Evolutionary conservation across 805 yeast species (phyloP).

Genomic region (Dipodascus albidus): DNA sequence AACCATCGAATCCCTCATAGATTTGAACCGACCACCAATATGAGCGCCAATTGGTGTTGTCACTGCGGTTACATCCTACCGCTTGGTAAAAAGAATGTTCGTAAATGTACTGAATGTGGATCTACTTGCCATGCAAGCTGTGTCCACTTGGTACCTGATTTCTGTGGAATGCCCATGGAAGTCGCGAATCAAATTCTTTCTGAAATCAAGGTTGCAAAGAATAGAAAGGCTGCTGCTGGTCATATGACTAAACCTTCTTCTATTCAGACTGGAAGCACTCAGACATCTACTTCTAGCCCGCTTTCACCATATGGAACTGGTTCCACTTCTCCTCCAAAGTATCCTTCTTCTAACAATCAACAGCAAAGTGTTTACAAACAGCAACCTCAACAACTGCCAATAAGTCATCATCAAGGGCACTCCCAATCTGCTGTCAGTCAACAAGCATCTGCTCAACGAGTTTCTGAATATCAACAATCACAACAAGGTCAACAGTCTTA

Average conservation of each 20-base stretch:
- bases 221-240: slow-evolving; percentile 18
- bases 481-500: slow-evolving; percentile 20
- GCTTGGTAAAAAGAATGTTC: slow-evolving; percentile 84
- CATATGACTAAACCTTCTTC: slow-evolving; percentile 8
- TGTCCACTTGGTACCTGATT: slow-evolving; percentile 91
- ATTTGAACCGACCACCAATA: slow-evolving; percentile 81
- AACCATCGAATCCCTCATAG: slow-evolving; percentile 97
- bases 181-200: slow-evolving; percentile 82
- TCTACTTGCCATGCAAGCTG: slow-evolving; percentile 90
- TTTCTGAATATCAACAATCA: slow-evolving; percentile 16
- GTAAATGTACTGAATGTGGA: slow-evolving; percentile 85
- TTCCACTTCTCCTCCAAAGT: slow-evolving; percentile 7
- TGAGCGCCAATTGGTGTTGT: slow-evolving; percentile 98
- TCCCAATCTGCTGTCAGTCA: slow-evolving; percentile 8
- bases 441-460: slow-evolving; percentile 8
- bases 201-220: slow-evolving; percentile 69
- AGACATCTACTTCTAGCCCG: neutral
- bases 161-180: slow-evolving; percentile 98
- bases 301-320: slow-evolving; percentile 14
- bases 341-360: neutral
- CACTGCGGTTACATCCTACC: slow-evolving; percentile 97
- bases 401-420: slow-evolving; percentile 3
- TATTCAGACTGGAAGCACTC: slow-evolving; percentile 16
- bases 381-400: slow-evolving; percentile 1
- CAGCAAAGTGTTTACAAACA: neutral